A percentile compares a stretch with the other conserved stretches of the same genome.
Conservation (phyloP, 2,329 filamentous ascomycete species). For the Diaporthe sp. region DNA sequence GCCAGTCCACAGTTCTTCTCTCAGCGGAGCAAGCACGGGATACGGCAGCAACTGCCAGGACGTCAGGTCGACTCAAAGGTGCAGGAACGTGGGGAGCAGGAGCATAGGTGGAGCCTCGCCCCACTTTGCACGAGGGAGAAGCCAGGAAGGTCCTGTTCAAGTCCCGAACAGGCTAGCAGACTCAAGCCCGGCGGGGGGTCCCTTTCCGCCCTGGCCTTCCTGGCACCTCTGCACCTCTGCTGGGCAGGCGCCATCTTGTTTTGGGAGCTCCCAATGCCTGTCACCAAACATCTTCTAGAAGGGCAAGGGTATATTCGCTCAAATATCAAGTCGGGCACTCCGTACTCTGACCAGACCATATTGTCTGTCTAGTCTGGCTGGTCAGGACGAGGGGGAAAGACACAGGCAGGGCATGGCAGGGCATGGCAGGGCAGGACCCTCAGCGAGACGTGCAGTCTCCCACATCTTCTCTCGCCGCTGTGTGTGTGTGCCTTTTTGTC, state of each 20-base stretch:
- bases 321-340: conserved; percentile 19
- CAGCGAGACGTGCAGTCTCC: background rate
- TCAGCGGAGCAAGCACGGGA: conserved; percentile 22
- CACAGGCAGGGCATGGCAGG: background rate
- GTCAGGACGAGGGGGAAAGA: background rate
- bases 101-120: conserved; percentile 15
- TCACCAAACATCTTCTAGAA: conserved; percentile 21
- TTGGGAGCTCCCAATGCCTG: conserved; percentile 23
- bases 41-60: conserved; percentile 23
- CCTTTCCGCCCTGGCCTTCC: conserved; percentile 4
- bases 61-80: conserved; percentile 30
- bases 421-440: background rate
- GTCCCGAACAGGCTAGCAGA: conserved; percentile 25
- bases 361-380: background rate
- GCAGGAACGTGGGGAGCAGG: conserved; percentile 37
- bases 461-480: background rate
- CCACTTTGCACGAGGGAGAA: conserved; percentile 36
- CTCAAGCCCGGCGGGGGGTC: background rate
- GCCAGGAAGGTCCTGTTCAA: conserved; percentile 23
- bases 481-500: background rate
- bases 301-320: conserved; percentile 15
- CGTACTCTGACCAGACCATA: background rate
- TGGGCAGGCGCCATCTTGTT: conserved; percentile 10
- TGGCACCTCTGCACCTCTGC: conserved; percentile 16
- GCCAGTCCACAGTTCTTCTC: background rate